Evolutionary conservation across 331 rosid species (phyloP).

Genomic region (Stylosanthes scabra): DNA sequence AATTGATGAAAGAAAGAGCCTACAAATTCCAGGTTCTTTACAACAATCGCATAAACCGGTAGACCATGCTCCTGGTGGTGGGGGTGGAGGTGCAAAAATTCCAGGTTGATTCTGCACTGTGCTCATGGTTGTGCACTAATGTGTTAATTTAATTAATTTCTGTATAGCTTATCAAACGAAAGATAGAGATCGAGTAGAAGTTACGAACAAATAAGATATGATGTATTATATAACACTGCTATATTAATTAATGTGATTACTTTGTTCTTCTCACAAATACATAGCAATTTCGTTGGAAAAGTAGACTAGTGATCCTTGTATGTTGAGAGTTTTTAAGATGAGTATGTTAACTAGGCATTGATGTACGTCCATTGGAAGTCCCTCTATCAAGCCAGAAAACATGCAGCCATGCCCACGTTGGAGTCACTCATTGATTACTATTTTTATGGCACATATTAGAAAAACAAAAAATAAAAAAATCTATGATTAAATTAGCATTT

Average conservation of each 20-base stretch:
- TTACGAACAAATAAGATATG: background rate
- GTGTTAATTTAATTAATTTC: background rate
- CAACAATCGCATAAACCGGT: slow-evolving; percentile 6
- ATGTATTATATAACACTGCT: background rate
- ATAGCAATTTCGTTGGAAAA: background rate
- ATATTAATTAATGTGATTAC: background rate
- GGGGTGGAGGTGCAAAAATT: background rate
- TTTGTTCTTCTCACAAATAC: background rate
- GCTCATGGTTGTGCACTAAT: background rate
- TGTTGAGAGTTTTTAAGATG: background rate
- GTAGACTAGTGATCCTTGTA: background rate
- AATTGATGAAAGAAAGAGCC: background rate
- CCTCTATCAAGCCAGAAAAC: background rate
- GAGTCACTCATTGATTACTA: background rate
- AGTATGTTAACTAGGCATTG: background rate
- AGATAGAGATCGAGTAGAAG: background rate
- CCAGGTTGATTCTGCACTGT: background rate
- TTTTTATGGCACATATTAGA: background rate
- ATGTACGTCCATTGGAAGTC: background rate
- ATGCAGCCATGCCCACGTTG: background rate
- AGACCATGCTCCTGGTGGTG: background rate
- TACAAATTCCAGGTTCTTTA: slow-evolving; percentile 2
- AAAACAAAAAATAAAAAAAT: no score
- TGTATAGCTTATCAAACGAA: background rate
- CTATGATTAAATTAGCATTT: no score